Conservation (phyloP, 305 asterid genomes). For the Fraxinus sp. region DNA sequence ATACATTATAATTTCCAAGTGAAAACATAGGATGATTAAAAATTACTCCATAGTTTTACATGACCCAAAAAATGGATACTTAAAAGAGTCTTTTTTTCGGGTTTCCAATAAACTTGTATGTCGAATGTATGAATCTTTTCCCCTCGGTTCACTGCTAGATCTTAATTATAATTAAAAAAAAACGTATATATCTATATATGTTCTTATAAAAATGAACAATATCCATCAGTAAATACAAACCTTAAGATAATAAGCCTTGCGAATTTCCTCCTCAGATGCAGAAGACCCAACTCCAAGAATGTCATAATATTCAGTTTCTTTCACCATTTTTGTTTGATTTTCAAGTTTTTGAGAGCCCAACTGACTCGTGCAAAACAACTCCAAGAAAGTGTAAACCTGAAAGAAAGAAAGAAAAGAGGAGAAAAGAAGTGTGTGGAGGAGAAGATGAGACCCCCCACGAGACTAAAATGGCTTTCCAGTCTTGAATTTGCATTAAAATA, state of each 20-base stretch:
- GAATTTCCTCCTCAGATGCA: slow-evolving; percentile 73
- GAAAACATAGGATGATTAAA: not conserved
- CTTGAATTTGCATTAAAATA: slow-evolving; percentile 38
- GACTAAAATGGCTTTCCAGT: slow-evolving; percentile 56
- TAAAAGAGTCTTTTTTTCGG: not conserved
- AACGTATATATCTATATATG: not conserved
- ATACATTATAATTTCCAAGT: not conserved
- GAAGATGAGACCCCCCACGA: slow-evolving; percentile 34
- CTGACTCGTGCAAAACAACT: slow-evolving; percentile 1
- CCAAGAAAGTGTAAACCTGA: slow-evolving; percentile 30
- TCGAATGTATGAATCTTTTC: not conserved
- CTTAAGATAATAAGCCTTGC: slow-evolving; percentile 84
- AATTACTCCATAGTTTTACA: not conserved
- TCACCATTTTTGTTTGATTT: slow-evolving; percentile 46
- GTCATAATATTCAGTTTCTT: slow-evolving; percentile 81
- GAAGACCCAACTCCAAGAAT: slow-evolving; percentile 59
- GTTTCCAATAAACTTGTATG: not conserved
- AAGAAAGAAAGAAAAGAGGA: slow-evolving; percentile 13
- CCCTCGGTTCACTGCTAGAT: not conserved
- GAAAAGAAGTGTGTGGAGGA: slow-evolving; percentile 24
- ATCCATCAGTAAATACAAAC: slow-evolving; percentile 28
- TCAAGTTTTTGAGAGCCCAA: not conserved
- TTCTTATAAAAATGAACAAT: not conserved
- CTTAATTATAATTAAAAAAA: not conserved
- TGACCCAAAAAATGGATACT: not conserved